Evolutionary conservation across 1,139 yeast genomes (phyloP), one percentile per base, ranked within the genome.

Genomic region (Geotrichum cucujoidarum): DNA sequence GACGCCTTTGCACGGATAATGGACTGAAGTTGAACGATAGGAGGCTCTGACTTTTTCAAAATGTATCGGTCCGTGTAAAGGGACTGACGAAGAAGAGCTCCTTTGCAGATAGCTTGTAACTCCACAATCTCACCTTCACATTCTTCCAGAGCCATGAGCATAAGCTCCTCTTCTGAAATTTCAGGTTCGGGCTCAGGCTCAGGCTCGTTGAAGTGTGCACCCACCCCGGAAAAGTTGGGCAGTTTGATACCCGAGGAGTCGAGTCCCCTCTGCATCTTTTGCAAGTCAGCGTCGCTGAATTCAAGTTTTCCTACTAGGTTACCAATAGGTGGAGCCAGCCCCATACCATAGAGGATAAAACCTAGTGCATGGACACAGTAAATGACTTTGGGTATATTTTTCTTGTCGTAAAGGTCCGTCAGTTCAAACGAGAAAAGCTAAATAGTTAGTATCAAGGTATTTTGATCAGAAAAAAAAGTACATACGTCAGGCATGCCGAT

Each of bases 341-440:
- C 63, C 70, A 68, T 71, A 71, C 70, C 60, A 65, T 78, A 78
- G 57, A 82, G 74, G 68, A 80, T 81, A 65, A 77, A 86, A 40
- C 92, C 82, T 58, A 92, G 71, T 1, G 97, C 96, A 68, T 92
- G 97, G 37, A 92, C 71, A 59, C 97, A 89, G 64, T 89, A 90
- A 66, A 94, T 85, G 20, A 94, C 97, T 61, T 88, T 90, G 18
- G 98, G 97, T 20, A 90, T 78, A 60, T 92, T 87, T 60, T 89
- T 90, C 59, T 86, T 85, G 63, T 92, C 97, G 66, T 89, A 94
- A 38, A 92, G 72, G 67, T 92, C 99, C 1, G 95, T 89, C 51
- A 90, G 74, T 63, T 90, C 97, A 62, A 92, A 92, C 41, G 88
- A 75, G 63, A 90, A 92, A 47, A 89, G 72, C 53, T 50, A 42